Evolutionary conservation across 805 yeast genomes (phyloP), one percentile per base, ranked within the genome.

Genomic region (Metschnikowia peoriensis): DNA sequence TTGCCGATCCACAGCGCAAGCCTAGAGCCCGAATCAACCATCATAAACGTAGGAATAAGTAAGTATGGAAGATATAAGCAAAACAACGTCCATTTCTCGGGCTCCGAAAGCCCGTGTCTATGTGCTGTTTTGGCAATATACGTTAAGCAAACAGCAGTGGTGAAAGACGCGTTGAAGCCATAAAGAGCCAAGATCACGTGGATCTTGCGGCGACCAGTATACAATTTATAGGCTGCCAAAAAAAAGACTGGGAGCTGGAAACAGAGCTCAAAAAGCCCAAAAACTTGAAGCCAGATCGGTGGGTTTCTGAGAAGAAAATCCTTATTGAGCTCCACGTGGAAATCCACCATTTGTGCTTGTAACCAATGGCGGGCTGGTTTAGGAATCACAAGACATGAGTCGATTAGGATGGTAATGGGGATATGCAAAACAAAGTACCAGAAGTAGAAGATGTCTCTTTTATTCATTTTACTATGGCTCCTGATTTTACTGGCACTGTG

Each of bases 171-270:
- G 63, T 89, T 90, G 60, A 88, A 79, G 3, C 93, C 97, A 67
- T 94, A 93, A 6, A 85, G 61, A 12, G 82, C 70, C 58, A 85
- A 66, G 64, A 74, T 76, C 27, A 66, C 57, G 48, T 62, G 53
- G 56, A 67, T 56, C 49, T 65, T 16, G 49, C 43, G 41, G 49
- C 44, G 28, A 7, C 54, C 51, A 28, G 40, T 16, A 46, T 57
- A 51, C 45, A 68, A 58, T 32, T 54, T 51, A 38, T 53, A 60
- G 0, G 77, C 75, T 11, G 78, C 82, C 12, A 70, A 56, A 42
- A 82, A 61, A 67, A 94, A 94, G 29, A 88, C 73, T 1, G 99
- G 99, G 47, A 88, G 65, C 70, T 93, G 99, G 58, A 87, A 77
- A 3, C 83, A 46, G 40, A 92, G 55, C 67, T 93, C 99, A 51